Base-by-base conservation (phyloP, 257 asterid genomes). In the Petrea volubilis region DNA sequence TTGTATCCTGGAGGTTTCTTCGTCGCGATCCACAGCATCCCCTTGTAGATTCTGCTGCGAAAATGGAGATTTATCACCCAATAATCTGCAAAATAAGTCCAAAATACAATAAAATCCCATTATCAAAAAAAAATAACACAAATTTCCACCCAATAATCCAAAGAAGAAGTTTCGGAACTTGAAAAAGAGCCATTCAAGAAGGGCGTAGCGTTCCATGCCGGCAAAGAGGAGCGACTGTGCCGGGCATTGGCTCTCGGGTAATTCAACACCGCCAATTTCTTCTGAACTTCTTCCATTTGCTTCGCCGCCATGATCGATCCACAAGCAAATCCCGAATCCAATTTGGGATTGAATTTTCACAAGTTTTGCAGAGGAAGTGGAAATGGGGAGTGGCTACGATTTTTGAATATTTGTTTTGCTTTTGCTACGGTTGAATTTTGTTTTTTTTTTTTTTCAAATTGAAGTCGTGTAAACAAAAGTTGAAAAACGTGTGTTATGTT, bases 151-250 rank as follows among this genome's bases (percentile, higher is more conserved):
- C 17, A 64, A 56, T 9, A 71, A 65, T 23, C 18, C 47, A 59
- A n/a, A 64, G n/a, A 18, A 17, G 14, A 15, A 31, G 56, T 14
- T 7, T 24, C 59, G 11, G 23, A 49, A 94, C 99, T 94, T 94
- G 90, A 94, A 94, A 85, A 94, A 91, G 63, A 94, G 97, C 97
- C 97, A 94, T 74, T 94, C 99, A 17, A 94, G 96, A 72, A 94
- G 96, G 60, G 99, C 98, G 47, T 94, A 91, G 65, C 99, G 96
- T 63, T 94, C 99, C 97, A 91, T 89, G 95, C 97, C 97, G 80
- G 97, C 99, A 43, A 91, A 94, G 81, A 94, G 97, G 41, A 94
- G 96, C 2, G 99, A 90, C 79, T 94, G 99, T 17, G 97, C 89
- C 49, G 99, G 96, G 96, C 96, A 80, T 88, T 89, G 15, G 97